A percentile compares a stretch with the other conserved stretches of the same genome.
These are phyloP conservation scores for Fraxinus dipetala DNA, from an alignment of 305 asterid genomes.

Conservation along the genomic window DNA sequence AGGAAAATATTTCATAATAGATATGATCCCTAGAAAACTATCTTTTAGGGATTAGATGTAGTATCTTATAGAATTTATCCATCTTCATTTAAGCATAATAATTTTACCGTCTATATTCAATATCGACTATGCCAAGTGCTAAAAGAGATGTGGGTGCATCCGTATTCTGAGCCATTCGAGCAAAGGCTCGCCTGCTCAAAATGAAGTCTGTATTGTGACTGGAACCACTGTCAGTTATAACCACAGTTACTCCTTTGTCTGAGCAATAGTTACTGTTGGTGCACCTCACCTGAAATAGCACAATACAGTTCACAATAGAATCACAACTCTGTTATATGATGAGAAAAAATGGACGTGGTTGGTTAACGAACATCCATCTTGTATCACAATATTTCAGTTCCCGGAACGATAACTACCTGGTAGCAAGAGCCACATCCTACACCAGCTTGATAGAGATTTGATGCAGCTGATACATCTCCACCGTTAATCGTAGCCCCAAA, in stretches of 20 bases:
- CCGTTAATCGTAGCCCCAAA: slow-evolving; percentile 72
- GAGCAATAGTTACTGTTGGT: slow-evolving; percentile 55
- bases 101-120: slow-evolving; percentile 63
- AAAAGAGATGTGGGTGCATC: slow-evolving; percentile 56
- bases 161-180: slow-evolving; percentile 61
- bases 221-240: slow-evolving; percentile 70
- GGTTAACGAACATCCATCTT: not conserved
- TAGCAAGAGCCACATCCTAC: slow-evolving; percentile 84
- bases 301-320: not conserved
- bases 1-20: not conserved
- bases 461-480: slow-evolving; percentile 79
- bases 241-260: slow-evolving; percentile 60
- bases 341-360: not conserved
- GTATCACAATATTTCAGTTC: not conserved
- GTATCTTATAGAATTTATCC: not conserved
- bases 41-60: not conserved
- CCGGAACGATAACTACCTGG: slow-evolving; percentile 41
- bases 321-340: not conserved
- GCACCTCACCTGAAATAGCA: slow-evolving; percentile 66
- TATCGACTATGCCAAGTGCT: slow-evolving; percentile 61
- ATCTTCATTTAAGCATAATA: not conserved
- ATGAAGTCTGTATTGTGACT: slow-evolving; percentile 66
- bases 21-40: not conserved
- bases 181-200: slow-evolving; percentile 63
- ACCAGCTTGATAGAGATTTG: slow-evolving; percentile 68